Conservation (phyloP, 495 filamentous ascomycete species). For the Trypethelium eluteriae region DNA sequence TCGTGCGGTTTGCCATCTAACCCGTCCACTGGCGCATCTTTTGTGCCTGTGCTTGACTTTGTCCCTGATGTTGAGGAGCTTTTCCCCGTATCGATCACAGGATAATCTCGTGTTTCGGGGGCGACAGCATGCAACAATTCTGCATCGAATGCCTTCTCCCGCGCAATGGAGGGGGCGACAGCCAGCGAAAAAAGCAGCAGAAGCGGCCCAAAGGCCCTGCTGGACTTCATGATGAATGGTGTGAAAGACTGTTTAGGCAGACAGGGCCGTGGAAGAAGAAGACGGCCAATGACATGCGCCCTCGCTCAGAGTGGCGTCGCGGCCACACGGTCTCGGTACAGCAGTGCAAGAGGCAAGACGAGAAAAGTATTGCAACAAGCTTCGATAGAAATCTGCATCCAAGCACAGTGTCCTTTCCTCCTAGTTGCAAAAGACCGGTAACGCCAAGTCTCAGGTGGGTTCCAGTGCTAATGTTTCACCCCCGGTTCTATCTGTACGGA, state of each 20-base stretch:
- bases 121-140: constrained; percentile 30
- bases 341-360: constrained; percentile 1
- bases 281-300: neutral
- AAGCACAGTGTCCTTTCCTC: too few relatives aligned
- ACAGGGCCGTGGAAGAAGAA: constrained; percentile 4
- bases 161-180: neutral
- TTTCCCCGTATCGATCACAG: constrained; percentile 14
- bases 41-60: constrained; percentile 53
- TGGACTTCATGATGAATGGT: constrained; percentile 13
- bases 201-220: neutral
- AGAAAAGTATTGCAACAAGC: neutral
- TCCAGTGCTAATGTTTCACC: constrained; percentile 10
- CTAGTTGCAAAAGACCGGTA: too few relatives aligned
- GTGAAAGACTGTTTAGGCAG: constrained; percentile 8
- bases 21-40: constrained; percentile 88
- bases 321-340: neutral
- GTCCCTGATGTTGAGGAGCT: constrained; percentile 32
- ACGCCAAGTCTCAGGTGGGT: neutral
- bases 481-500: neutral
- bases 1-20: constrained; percentile 92
- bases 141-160: neutral
- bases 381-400: too few relatives aligned
- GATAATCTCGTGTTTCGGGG: constrained; percentile 21
- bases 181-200: neutral
- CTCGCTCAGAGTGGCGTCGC: neutral